Conservation (phyloP, 2,329 filamentous ascomycete species). For the Talaromyces rugulosus region DNA sequence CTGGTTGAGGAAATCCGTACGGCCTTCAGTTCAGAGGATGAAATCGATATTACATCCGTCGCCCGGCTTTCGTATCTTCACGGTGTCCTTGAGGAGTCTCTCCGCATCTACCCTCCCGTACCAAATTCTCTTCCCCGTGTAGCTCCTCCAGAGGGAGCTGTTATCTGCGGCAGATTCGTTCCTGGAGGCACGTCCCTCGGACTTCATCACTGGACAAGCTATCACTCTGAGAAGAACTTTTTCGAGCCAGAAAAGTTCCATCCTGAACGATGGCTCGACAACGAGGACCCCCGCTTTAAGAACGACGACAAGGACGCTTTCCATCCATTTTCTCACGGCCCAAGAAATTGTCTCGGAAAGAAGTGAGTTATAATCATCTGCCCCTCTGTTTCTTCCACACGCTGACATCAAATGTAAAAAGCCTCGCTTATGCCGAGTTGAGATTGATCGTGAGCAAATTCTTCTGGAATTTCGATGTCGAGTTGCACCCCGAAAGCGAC, state of each 20-base stretch:
- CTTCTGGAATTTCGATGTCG: constrained; percentile 47
- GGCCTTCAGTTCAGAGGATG: constrained; percentile 29
- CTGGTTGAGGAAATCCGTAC: constrained; percentile 39
- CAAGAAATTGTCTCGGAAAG: constrained; percentile 50
- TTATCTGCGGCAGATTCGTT: constrained; percentile 9
- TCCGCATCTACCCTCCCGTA: constrained; percentile 40
- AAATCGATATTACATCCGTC: constrained; percentile 36
- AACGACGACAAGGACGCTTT: constrained; percentile 43
- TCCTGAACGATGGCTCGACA: constrained; percentile 40
- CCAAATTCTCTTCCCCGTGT: constrained; percentile 1
- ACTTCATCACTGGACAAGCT: constrained; percentile 43
- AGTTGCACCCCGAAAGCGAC: constrained; percentile 21
- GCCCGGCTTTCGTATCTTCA: constrained; percentile 35
- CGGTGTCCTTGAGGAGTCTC: constrained; percentile 40
- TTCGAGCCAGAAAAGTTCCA: constrained; percentile 41
- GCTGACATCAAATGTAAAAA: constrained; percentile 15
- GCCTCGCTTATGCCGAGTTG: constrained; percentile 48
- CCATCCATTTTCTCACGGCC: constrained; percentile 48
- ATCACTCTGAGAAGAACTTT: constrained; percentile 44
- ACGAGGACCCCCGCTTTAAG: constrained; percentile 27
- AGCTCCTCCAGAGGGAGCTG: constrained; percentile 1
- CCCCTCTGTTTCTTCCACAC: background rate
- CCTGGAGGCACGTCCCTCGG: constrained; percentile 37
- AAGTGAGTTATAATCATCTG: constrained; percentile 35
- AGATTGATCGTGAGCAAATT: constrained; percentile 44